A percentile compares a stretch with the other conserved stretches of the same genome.
These are phyloP conservation scores for Globisporangium spiculum DNA, from an alignment of 352 stramenopile genomes.

Conservation along the genomic window DNA sequence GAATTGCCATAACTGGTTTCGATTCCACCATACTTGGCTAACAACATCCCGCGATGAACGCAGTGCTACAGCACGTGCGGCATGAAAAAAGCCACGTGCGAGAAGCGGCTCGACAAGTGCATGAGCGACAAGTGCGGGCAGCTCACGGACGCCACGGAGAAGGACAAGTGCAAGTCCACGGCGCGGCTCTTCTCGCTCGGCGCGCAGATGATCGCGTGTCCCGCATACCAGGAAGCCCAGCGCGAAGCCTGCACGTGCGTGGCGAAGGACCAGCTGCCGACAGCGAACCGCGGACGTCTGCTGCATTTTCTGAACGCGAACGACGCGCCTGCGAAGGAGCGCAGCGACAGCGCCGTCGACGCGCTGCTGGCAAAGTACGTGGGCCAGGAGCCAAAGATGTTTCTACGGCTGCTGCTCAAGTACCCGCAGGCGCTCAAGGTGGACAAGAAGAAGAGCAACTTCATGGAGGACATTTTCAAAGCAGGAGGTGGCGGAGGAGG, in stretches of 20 bases:
- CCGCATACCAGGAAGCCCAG: conserved; percentile 61
- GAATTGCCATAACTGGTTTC: not conserved
- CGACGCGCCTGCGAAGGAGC: conserved; percentile 36
- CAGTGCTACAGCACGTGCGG: conserved; percentile 82
- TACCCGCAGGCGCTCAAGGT: conserved; percentile 55
- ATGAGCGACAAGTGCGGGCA: conserved; percentile 55
- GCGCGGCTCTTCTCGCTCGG: conserved; percentile 65
- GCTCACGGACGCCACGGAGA: conserved; percentile 13
- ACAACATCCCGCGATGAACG: not conserved
- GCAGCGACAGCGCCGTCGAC: conserved; percentile 37
- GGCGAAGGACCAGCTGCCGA: conserved; percentile 19
- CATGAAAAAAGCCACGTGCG: conserved; percentile 68
- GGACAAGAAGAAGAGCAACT: conserved; percentile 44
- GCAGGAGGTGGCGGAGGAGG: not conserved
- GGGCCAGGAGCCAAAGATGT: conserved; percentile 57
- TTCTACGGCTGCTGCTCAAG: conserved; percentile 54
- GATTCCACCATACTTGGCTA: not conserved
- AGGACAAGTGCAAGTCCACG: conserved; percentile 49
- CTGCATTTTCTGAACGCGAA: conserved; percentile 54
- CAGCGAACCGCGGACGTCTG: conserved; percentile 41
- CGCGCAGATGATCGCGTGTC: conserved; percentile 68
- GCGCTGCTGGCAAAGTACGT: conserved; percentile 65
- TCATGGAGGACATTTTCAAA: conserved; percentile 56
- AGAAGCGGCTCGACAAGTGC: conserved; percentile 71
- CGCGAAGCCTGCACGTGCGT: conserved; percentile 73